phyloP scores from a whole-genome alignment of 495 filamentous ascomycete species.

The Parathielavia hyrcaniae region DNA sequence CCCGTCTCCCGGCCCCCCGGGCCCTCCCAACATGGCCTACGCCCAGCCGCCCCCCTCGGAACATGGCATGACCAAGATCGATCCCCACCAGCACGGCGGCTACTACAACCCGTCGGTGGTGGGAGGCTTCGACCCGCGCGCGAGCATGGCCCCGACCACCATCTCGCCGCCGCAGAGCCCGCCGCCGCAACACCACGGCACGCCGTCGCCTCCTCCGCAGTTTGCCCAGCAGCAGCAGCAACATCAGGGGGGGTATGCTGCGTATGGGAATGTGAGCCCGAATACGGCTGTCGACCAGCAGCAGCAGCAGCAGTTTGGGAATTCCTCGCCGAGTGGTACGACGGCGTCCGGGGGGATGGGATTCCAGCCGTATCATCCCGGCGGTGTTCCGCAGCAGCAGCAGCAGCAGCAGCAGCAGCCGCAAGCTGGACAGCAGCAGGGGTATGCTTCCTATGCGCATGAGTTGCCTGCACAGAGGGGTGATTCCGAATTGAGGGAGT shows the following conservation, averaged over 20 bases:
- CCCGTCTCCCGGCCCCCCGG: neutral
- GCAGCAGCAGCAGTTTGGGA: slow-evolving; percentile 2
- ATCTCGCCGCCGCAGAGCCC: slow-evolving; percentile 14
- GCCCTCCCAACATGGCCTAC: neutral
- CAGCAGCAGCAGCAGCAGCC: slow-evolving; percentile 1
- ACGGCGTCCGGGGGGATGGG: neutral
- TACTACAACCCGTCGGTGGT: neutral
- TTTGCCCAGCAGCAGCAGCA: neutral
- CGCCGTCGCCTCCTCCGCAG: slow-evolving; percentile 16
- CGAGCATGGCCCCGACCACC: slow-evolving; percentile 15
- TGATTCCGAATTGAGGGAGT: slow-evolving; percentile 22
- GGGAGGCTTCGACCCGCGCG: slow-evolving; percentile 11
- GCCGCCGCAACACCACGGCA: slow-evolving; percentile 3
- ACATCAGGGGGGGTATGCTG: slow-evolving; percentile 3
- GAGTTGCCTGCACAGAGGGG: slow-evolving; percentile 26
- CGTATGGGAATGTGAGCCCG: no score
- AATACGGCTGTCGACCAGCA: neutral
- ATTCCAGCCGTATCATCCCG: neutral
- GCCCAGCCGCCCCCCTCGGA: no score
- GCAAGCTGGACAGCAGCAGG: neutral
- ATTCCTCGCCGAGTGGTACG: slow-evolving; percentile 7
- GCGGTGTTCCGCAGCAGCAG: neutral
- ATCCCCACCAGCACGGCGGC: neutral
- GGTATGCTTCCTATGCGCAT: neutral
- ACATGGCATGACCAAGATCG: slow-evolving; percentile 12